Conservation (phyloP, 768 basidiomycete genomes). For the Hericium erinaceus region DNA sequence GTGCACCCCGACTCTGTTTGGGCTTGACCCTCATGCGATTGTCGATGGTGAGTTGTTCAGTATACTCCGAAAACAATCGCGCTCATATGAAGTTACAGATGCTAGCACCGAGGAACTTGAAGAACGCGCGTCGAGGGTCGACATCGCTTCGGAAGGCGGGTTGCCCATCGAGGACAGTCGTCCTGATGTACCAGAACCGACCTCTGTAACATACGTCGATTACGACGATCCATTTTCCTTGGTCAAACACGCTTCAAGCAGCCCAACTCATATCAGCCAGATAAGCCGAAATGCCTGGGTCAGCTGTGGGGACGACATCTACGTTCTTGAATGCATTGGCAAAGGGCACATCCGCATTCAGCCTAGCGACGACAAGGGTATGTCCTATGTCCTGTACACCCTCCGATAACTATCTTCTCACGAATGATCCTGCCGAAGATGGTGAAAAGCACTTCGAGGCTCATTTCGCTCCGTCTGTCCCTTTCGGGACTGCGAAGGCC, state of each 20-base stretch:
- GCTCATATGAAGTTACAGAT: slow-evolving; percentile 27
- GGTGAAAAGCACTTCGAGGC: slow-evolving; percentile 34
- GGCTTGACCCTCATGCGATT: slow-evolving; percentile 64
- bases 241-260: slow-evolving; percentile 38
- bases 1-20: slow-evolving; percentile 76
- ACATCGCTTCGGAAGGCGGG: background rate
- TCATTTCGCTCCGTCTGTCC: slow-evolving; percentile 42
- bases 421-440: slow-evolving; percentile 1
- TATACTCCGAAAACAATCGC: background rate
- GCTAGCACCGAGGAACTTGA: slow-evolving; percentile 41
- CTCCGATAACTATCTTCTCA: background rate
- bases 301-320: slow-evolving; percentile 58
- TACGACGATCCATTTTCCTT: slow-evolving; percentile 67
- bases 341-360: slow-evolving; percentile 62
- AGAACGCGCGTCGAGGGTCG: slow-evolving; percentile 24
- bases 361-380: slow-evolving; percentile 28
- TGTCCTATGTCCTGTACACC: background rate
- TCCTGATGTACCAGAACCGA: slow-evolving; percentile 41
- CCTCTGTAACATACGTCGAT: slow-evolving; percentile 63
- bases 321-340: slow-evolving; percentile 68
- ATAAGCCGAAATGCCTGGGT: slow-evolving; percentile 71
- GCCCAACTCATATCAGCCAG: slow-evolving; percentile 37
- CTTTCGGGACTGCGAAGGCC: slow-evolving; percentile 3
- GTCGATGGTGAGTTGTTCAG: slow-evolving; percentile 42
- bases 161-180: slow-evolving; percentile 13